Evolutionary conservation across 345 rosid genomes (phyloP).

Genomic region (Lumnitzera racemosa): DNA sequence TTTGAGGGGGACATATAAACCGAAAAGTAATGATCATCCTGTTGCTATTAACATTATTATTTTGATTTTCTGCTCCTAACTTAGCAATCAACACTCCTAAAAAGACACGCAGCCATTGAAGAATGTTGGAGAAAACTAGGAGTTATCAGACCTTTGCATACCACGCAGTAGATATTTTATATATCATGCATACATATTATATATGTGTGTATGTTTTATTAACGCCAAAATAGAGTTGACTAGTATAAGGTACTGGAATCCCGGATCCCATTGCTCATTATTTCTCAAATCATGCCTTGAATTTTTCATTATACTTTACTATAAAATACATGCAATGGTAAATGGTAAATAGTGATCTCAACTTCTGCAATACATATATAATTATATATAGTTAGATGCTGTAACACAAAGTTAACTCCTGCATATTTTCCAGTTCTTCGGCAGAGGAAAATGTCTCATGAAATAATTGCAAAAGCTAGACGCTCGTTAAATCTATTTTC

Average conservation of each 20-base stretch:
- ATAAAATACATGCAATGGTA: too few relatives aligned
- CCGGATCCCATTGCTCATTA: neutral
- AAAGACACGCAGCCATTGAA: slow-evolving; percentile 25
- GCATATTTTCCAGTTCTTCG: too few relatives aligned
- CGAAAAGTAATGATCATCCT: slow-evolving; percentile 46
- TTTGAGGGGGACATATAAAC: slow-evolving; percentile 59
- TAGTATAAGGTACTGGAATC: slow-evolving; percentile 19
- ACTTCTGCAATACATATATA: too few relatives aligned
- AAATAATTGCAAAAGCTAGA: too few relatives aligned
- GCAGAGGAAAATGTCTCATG: too few relatives aligned
- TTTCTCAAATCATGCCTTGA: neutral
- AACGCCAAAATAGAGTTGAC: slow-evolving; percentile 30
- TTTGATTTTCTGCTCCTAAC: slow-evolving; percentile 6
- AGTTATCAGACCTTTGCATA: slow-evolving; percentile 44
- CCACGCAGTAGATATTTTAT: slow-evolving; percentile 24
- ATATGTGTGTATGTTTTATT: slow-evolving; percentile 35
- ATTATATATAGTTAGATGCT: too few relatives aligned
- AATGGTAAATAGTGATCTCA: too few relatives aligned
- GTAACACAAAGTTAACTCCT: too few relatives aligned
- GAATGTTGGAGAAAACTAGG: slow-evolving; percentile 22
- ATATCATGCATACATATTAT: slow-evolving; percentile 2
- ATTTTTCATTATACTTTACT: too few relatives aligned
- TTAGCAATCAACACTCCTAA: slow-evolving; percentile 18
- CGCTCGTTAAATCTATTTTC: too few relatives aligned
- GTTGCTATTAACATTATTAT: slow-evolving; percentile 19